Conservation (phyloP, 345 rosid genomes). For the Salix caprea region DNA sequence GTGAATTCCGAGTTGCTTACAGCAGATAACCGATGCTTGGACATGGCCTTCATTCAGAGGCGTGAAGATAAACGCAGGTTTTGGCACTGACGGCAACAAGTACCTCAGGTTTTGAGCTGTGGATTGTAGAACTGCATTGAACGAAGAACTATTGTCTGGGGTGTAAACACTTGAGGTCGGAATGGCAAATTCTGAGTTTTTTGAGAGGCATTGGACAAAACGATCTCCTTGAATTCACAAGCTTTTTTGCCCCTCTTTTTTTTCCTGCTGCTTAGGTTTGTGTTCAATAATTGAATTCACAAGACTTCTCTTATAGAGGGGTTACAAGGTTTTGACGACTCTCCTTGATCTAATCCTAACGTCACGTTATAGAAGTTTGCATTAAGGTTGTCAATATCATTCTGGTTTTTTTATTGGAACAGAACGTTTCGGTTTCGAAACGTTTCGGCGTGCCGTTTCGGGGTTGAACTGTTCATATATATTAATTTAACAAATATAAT, state of each 20-base stretch:
- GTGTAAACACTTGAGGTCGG: slow-evolving; percentile 27
- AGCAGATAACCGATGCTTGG: slow-evolving; percentile 26
- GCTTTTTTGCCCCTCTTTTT: background rate
- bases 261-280: background rate
- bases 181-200: slow-evolving; percentile 1
- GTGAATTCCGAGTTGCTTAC: slow-evolving; percentile 15
- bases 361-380: slow-evolving; percentile 5
- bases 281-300: background rate
- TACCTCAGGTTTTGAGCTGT: slow-evolving; percentile 27
- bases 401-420: no score
- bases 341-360: slow-evolving; percentile 22
- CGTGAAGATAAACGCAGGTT: slow-evolving; percentile 28
- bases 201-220: slow-evolving; percentile 23
- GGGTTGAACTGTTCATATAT: no score
- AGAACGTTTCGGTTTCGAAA: no score
- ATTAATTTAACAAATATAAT: no score
- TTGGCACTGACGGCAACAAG: slow-evolving; percentile 19
- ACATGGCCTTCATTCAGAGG: slow-evolving; percentile 24
- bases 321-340: slow-evolving; percentile 7
- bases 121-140: slow-evolving; percentile 14
- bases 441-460: no score
- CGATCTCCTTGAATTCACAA: no score
- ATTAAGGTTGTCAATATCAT: no score
- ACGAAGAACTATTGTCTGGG: slow-evolving; percentile 15
- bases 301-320: slow-evolving; percentile 6